These are phyloP conservation scores for Pleurotus salmoneostramineus DNA, from an alignment of 768 basidiomycete genomes.

Conservation along the genomic window DNA sequence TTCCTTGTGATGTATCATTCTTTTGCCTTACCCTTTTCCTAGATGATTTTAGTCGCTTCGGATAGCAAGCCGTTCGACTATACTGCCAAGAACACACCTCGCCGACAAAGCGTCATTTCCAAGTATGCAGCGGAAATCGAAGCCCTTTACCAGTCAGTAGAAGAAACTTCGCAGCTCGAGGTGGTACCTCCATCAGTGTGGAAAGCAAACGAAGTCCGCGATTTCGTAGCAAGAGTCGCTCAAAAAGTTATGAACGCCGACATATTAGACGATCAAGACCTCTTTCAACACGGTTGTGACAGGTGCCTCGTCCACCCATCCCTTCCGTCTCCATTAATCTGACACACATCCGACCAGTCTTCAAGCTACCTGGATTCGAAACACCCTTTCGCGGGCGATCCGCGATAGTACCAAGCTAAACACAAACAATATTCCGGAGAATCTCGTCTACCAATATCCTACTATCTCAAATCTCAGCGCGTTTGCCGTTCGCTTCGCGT, in stretches of 20 bases:
- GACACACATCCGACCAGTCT: neutral
- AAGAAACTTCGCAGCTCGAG: slow-evolving; percentile 21
- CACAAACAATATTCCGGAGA: slow-evolving; percentile 14
- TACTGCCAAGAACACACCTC: slow-evolving; percentile 30
- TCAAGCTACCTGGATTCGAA: slow-evolving; percentile 7
- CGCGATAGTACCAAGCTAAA: neutral
- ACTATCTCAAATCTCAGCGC: neutral
- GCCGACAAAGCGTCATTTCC: slow-evolving; percentile 27
- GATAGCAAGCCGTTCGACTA: slow-evolving; percentile 30
- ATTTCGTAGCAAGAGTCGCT: slow-evolving; percentile 29
- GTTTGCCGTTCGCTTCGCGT: neutral
- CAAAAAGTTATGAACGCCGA: slow-evolving; percentile 19
- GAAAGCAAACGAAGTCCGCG: slow-evolving; percentile 16
- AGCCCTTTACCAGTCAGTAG: slow-evolving; percentile 26
- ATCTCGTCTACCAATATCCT: slow-evolving; percentile 4
- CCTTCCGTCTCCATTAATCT: neutral
- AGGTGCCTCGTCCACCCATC: slow-evolving; percentile 15
- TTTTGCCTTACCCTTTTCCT: neutral
- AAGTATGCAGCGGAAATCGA: slow-evolving; percentile 34
- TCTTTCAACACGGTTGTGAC: slow-evolving; percentile 34
- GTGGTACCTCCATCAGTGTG: slow-evolving; percentile 21
- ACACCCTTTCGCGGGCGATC: slow-evolving; percentile 1
- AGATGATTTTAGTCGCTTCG: slow-evolving; percentile 35
- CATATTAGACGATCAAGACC: slow-evolving; percentile 25
- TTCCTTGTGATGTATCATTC: neutral